Conservation (phyloP, 257 asterid species). For the Nicotiana tabacum region DNA sequence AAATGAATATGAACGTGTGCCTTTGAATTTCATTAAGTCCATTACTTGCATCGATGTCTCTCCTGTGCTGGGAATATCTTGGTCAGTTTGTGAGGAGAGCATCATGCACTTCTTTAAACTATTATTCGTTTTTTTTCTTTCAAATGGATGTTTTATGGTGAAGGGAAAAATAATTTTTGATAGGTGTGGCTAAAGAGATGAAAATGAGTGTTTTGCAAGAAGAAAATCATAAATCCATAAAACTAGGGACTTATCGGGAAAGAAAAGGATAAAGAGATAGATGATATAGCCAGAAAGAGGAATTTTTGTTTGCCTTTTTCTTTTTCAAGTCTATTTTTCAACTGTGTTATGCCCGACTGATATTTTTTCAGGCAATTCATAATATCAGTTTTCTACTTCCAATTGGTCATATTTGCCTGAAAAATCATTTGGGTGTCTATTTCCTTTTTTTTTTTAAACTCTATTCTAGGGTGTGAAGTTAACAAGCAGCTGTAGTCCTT, state of each 20-base stretch:
- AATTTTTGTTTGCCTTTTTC: neutral
- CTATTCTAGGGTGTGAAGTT: neutral
- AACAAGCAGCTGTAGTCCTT: neutral
- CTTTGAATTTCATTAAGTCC: neutral
- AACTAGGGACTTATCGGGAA: neutral
- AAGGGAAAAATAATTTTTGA: neutral
- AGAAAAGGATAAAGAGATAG: too few relatives aligned
- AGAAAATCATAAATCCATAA: neutral
- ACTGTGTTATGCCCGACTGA: neutral
- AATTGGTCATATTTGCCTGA: neutral
- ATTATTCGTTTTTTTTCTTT: neutral
- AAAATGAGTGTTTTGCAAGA: neutral
- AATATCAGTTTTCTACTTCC: neutral
- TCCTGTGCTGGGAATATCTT: neutral
- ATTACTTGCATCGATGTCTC: neutral
- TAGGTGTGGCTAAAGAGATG: neutral
- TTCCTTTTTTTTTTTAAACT: neutral
- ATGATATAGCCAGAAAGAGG: neutral
- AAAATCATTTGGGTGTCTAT: neutral
- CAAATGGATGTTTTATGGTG: neutral
- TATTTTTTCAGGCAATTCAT: neutral
- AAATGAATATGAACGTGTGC: neutral
- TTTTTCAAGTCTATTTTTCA: neutral
- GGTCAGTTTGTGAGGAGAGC: neutral
- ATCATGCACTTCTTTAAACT: neutral